A percentile compares a stretch with the other conserved stretches of the same genome.
phyloP scores from a whole-genome alignment of 2,329 filamentous ascomycete species.

The Lachnellula suecica region DNA sequence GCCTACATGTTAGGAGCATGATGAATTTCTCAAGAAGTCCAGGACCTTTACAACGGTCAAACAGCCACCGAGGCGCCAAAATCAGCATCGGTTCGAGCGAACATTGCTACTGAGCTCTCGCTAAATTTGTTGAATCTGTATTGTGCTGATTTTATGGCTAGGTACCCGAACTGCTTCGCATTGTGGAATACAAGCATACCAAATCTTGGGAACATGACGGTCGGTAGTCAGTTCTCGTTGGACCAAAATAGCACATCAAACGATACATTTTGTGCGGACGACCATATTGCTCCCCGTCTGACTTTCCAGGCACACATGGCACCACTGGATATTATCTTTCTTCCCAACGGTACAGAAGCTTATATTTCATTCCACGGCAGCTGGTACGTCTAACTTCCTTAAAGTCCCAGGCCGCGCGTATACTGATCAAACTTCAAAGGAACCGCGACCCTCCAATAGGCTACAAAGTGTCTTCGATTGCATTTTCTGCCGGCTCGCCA shows the following conservation, averaged over 20 bases:
- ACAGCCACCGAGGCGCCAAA: too few relatives aligned
- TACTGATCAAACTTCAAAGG: slow-evolving; percentile 42
- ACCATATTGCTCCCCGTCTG: slow-evolving; percentile 51
- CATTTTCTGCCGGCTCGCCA: slow-evolving; percentile 45
- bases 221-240: slow-evolving; percentile 51
- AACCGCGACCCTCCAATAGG: slow-evolving; percentile 48
- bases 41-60: too few relatives aligned
- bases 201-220: slow-evolving; percentile 38
- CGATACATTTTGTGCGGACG: slow-evolving; percentile 43
- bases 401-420: background rate
- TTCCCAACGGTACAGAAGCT: slow-evolving; percentile 53
- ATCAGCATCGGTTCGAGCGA: too few relatives aligned
- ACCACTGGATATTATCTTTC: slow-evolving; percentile 71
- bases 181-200: slow-evolving; percentile 58
- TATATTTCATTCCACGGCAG: slow-evolving; percentile 54
- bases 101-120: too few relatives aligned
- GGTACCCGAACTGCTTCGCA: slow-evolving; percentile 70
- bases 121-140: too few relatives aligned
- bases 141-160: too few relatives aligned
- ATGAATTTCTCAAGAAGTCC: too few relatives aligned
- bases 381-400: slow-evolving; percentile 11
- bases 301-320: slow-evolving; percentile 67
- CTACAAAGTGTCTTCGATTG: slow-evolving; percentile 44
- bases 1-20: too few relatives aligned
- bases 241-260: slow-evolving; percentile 38